A percentile compares a stretch with the other conserved stretches of the same genome.
Evolutionary conservation across 805 yeast species (phyloP).

Genomic region (Zygoascus bituminiphila): DNA sequence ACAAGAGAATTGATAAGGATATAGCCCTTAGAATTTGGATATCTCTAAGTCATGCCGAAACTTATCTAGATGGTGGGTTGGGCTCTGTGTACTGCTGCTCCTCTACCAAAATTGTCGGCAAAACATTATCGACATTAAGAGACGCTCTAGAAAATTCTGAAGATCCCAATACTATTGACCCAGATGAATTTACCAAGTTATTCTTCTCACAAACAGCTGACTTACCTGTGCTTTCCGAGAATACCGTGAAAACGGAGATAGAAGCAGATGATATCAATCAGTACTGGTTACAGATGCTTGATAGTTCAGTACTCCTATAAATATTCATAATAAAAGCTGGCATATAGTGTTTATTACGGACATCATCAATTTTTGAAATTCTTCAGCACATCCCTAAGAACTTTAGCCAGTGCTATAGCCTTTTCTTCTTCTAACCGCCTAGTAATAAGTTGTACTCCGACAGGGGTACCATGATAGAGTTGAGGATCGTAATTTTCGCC

Average conservation of each 20-base stretch:
- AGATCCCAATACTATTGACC: not conserved
- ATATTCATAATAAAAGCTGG: no score
- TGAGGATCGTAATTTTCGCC: slow-evolving; percentile 37
- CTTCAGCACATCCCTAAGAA: slow-evolving; percentile 9
- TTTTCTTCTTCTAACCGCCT: slow-evolving; percentile 53
- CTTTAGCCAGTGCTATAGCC: slow-evolving; percentile 31
- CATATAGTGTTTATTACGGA: no score
- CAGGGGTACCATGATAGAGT: slow-evolving; percentile 44
- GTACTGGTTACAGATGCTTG: not conserved
- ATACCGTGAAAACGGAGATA: not conserved
- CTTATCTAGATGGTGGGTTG: slow-evolving; percentile 9
- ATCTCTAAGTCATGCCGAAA: slow-evolving; percentile 6
- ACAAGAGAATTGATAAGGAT: slow-evolving; percentile 2
- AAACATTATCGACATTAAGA: slow-evolving; percentile 1
- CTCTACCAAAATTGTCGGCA: slow-evolving; percentile 2
- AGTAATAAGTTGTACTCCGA: slow-evolving; percentile 47
- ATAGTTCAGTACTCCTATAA: no score
- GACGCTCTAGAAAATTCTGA: slow-evolving; percentile 1
- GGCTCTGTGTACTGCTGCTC: slow-evolving; percentile 1
- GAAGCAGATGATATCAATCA: not conserved
- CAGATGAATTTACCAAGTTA: slow-evolving; percentile 1
- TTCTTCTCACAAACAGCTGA: slow-evolving; percentile 1
- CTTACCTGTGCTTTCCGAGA: not conserved
- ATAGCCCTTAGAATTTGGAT: slow-evolving; percentile 11
- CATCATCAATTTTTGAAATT: no score